Percentiles rank a stretch among this genome's conserved stretches.
Evolutionary conservation across 140 eudicot species (phyloP).

Genomic region (Eryngium alpinum): DNA sequence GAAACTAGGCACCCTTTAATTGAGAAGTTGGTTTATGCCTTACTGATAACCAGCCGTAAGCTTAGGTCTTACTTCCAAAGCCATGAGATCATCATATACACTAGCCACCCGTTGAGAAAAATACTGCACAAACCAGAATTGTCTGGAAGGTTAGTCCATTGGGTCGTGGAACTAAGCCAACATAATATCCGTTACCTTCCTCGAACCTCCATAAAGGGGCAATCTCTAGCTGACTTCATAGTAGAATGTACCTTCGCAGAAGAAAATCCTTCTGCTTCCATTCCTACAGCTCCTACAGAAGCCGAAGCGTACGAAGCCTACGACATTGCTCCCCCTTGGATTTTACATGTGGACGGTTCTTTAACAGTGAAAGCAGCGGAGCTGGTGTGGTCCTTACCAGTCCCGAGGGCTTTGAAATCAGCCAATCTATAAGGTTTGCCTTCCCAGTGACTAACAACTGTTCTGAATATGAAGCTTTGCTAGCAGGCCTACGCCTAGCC

Average conservation of each 20-base stretch:
- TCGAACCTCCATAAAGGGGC: background rate
- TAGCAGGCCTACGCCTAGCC: background rate
- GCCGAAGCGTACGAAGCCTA: background rate
- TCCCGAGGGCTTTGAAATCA: background rate
- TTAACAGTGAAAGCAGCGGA: background rate
- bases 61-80: background rate
- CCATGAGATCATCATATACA: background rate
- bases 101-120: background rate
- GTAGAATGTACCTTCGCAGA: background rate
- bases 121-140: background rate
- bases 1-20: background rate
- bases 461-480: background rate
- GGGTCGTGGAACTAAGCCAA: background rate
- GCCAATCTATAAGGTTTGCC: background rate
- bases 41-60: background rate
- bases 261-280: accelerated
- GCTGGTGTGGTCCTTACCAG: background rate
- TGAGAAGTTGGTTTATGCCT: background rate
- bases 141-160: background rate
- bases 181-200: background rate
- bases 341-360: background rate
- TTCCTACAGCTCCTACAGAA: too few species aligned
- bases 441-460: background rate
- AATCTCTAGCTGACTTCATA: background rate
- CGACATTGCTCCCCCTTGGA: background rate